Conservation (phyloP, 2,329 filamentous ascomycete species). For the Anthostomella pinea region DNA sequence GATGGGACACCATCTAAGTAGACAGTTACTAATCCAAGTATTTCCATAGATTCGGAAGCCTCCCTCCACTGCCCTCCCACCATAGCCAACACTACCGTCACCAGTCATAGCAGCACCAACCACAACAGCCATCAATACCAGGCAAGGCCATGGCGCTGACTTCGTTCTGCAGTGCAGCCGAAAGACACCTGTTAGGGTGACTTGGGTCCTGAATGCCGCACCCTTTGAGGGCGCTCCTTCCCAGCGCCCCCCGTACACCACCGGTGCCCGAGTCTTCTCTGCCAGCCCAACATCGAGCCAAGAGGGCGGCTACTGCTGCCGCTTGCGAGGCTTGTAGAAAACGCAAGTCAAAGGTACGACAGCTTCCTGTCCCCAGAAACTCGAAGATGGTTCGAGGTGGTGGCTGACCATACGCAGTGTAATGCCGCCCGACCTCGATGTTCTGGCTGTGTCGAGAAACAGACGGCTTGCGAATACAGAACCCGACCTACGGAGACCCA, state of each 20-base stretch:
- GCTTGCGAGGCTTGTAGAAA: constrained; percentile 21
- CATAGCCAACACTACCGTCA: too few species aligned
- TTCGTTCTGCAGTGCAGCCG: too few species aligned
- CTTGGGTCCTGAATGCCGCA: too few species aligned
- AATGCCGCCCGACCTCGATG: constrained; percentile 25
- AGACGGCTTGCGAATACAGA: constrained; percentile 24
- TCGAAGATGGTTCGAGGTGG: too few species aligned
- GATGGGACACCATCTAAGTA: too few species aligned
- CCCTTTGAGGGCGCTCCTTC: constrained; percentile 15
- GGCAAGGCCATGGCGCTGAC: too few species aligned
- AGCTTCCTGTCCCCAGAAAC: not conserved
- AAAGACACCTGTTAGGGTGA: too few species aligned
- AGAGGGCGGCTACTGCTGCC: constrained; percentile 14
- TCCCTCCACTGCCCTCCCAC: too few species aligned
- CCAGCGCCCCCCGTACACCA: constrained; percentile 15
- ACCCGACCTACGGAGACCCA: constrained; percentile 26
- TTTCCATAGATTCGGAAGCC: too few species aligned
- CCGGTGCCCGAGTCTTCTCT: constrained; percentile 6
- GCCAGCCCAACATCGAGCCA: constrained; percentile 12
- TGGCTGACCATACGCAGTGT: constrained; percentile 20
- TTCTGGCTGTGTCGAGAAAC: constrained; percentile 22
- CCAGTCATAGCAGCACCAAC: too few species aligned
- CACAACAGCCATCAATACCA: too few species aligned
- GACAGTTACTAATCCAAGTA: too few species aligned
- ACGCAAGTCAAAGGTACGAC: constrained; percentile 18